Conservation (phyloP, 2,329 filamentous ascomycete genomes). For the Ceratocystis harringtonii region DNA sequence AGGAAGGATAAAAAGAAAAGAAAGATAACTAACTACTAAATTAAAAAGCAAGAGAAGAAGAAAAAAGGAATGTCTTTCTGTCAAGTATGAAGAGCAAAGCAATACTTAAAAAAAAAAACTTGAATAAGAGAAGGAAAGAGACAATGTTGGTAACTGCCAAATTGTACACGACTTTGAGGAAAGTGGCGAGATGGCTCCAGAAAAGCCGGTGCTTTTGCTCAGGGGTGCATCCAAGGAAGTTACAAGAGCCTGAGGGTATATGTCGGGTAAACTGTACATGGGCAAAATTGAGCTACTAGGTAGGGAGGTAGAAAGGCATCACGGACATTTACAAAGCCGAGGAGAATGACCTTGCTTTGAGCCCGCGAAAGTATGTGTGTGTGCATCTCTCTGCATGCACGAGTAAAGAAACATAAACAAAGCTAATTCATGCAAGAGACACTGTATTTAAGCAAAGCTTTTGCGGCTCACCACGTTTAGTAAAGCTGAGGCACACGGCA, state of each 20-base stretch:
- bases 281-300: background rate
- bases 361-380: background rate
- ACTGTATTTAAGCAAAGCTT: background rate
- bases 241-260: background rate
- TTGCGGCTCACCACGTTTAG: background rate
- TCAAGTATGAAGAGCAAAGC: background rate
- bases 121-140: background rate
- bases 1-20: slow-evolving; percentile 11
- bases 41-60: slow-evolving; percentile 5
- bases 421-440: background rate
- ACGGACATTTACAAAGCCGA: background rate
- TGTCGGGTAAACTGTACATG: background rate
- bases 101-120: background rate
- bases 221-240: background rate
- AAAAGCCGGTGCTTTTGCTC: background rate
- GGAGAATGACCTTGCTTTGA: background rate
- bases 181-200: background rate
- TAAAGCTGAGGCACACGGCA: background rate
- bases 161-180: background rate
- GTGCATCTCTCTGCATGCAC: background rate
- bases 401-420: background rate
- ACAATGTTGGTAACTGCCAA: background rate
- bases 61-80: slow-evolving; percentile 11
- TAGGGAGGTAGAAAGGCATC: background rate
- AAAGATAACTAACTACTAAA: slow-evolving; percentile 5